phyloP scores from a whole-genome alignment of 371 early-diverging fungal species.

The Mortierella sp. region DNA sequence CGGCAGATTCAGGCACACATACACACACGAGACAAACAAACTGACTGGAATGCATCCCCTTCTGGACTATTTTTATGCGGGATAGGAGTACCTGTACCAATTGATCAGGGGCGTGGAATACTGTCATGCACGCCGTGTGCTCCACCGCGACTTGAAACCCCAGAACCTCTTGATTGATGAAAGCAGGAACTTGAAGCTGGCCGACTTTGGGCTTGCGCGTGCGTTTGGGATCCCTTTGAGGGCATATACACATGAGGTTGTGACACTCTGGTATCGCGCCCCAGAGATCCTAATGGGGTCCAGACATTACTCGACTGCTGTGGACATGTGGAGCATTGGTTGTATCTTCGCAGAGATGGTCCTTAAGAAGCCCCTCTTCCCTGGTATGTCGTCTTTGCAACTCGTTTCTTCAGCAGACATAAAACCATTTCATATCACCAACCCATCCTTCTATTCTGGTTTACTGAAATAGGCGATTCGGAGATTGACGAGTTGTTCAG shows the following conservation, averaged over 20 bases:
- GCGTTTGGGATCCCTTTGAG: conserved; percentile 92
- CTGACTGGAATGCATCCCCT: background rate
- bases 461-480: conserved; percentile 80
- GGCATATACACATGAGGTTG: conserved; percentile 97
- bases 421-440: background rate
- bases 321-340: conserved; percentile 99
- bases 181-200: conserved; percentile 89
- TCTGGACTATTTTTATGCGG: background rate
- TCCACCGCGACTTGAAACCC: conserved; percentile 96
- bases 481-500: conserved; percentile 97
- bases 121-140: conserved; percentile 90
- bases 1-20: background rate
- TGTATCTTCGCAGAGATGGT: conserved; percentile 99
- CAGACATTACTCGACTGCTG: conserved; percentile 90
- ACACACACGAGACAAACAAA: background rate
- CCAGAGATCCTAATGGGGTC: conserved; percentile 97
- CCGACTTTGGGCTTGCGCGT: conserved; percentile 97
- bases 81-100: conserved; percentile 93
- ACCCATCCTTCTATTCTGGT: too few relatives aligned
- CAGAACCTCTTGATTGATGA: conserved; percentile 96
- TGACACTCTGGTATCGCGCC: conserved; percentile 98
- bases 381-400: conserved; percentile 65
- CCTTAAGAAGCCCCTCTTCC: conserved; percentile 89
- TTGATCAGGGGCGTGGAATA: conserved; percentile 86
- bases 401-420: background rate